These are phyloP conservation scores for Pseudomicrostroma phylloplanum DNA, from an alignment of 1,284 basidiomycete species.

Conservation along the genomic window DNA sequence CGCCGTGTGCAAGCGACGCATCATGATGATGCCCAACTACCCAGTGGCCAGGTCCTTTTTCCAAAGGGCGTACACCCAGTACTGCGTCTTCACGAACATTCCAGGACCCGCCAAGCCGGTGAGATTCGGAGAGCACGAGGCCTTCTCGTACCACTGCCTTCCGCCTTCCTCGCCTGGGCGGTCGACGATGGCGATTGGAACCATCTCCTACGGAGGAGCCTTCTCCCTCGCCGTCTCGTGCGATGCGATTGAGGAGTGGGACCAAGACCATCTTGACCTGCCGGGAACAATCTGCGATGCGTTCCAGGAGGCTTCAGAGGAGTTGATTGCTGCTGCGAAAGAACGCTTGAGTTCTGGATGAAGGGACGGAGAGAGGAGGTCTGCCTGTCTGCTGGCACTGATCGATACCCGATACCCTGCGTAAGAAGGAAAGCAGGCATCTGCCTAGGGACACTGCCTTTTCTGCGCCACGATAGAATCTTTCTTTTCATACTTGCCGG, in stretches of 20 bases:
- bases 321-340: conserved; percentile 41
- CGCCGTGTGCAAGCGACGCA: conserved; percentile 26
- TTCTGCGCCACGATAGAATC: too few relatives aligned
- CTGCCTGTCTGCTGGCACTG: too few relatives aligned
- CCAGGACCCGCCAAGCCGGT: conserved; percentile 46
- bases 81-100: conserved; percentile 48
- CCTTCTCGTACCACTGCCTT: conserved; percentile 47
- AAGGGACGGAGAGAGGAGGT: too few relatives aligned
- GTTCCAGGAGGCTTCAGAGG: conserved; percentile 39
- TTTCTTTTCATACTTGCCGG: too few relatives aligned
- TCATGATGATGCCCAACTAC: conserved; percentile 43
- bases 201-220: conserved; percentile 47
- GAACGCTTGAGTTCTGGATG: conserved; percentile 13
- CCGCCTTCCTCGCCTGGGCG: conserved; percentile 47
- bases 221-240: conserved; percentile 48
- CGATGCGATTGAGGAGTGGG: conserved; percentile 46
- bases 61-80: conserved; percentile 45
- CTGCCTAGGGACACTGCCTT: too few relatives aligned
- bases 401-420: too few relatives aligned
- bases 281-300: conserved; percentile 40
- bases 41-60: conserved; percentile 35
- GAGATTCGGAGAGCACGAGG: conserved; percentile 44
- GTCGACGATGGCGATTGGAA: conserved; percentile 46
- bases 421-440: too few relatives aligned
- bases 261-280: conserved; percentile 14